These are phyloP conservation scores for Chlamydomonas eustigma DNA, from an alignment of 139 green algal genomes.

Conservation along the genomic window DNA sequence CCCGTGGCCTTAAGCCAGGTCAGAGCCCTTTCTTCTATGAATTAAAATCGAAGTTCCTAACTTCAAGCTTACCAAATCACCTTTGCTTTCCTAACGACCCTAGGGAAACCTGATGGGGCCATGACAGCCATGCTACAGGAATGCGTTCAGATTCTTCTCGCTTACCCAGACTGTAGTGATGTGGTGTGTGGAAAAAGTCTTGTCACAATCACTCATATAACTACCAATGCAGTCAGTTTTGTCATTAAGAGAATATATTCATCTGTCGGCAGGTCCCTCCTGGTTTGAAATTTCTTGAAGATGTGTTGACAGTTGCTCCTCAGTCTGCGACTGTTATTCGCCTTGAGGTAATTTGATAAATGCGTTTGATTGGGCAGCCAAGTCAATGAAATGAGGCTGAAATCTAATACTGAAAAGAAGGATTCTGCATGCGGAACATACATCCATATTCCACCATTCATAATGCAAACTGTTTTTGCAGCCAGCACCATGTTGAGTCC, in stretches of 20 bases:
- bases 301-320: constrained; percentile 9
- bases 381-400: too few species aligned
- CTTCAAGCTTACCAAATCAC: neutral
- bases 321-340: constrained; percentile 5
- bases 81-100: neutral
- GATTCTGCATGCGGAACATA: too few species aligned
- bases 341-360: too few species aligned
- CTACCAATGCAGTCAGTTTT: too few species aligned
- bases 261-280: neutral
- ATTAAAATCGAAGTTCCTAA: neutral
- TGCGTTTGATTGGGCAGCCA: too few species aligned
- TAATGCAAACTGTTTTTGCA: too few species aligned
- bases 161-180: neutral
- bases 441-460: too few species aligned
- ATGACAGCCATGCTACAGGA: neutral
- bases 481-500: too few species aligned
- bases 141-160: neutral
- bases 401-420: too few species aligned
- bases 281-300: constrained; percentile 7
- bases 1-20: neutral
- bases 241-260: too few species aligned
- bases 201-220: neutral
- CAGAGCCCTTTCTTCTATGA: neutral
- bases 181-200: neutral
- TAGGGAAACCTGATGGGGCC: neutral